Evolutionary conservation across 371 early-diverging fungal genomes (phyloP).

Genomic region (Sporodiniella umbellata): DNA sequence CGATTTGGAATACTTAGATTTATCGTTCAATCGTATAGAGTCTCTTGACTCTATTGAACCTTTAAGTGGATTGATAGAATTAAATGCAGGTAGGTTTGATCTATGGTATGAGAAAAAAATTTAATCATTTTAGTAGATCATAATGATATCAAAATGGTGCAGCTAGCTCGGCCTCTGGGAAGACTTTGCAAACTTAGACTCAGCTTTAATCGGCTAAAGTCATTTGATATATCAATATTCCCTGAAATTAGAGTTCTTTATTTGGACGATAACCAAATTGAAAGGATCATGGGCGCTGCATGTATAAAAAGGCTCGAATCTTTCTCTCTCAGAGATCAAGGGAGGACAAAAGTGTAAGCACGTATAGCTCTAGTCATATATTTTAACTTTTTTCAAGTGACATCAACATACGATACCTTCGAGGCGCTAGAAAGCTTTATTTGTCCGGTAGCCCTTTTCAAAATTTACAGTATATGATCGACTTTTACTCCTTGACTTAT

Average conservation of each 20-base stretch:
- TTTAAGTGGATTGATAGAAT: slow-evolving; percentile 29
- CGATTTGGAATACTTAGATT: slow-evolving; percentile 45
- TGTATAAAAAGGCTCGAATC: slow-evolving; percentile 37
- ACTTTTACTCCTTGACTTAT: slow-evolving; percentile 52
- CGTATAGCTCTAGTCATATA: too few relatives aligned
- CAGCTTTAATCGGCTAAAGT: slow-evolving; percentile 45
- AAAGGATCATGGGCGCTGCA: slow-evolving; percentile 38
- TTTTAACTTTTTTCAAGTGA: slow-evolving; percentile 22
- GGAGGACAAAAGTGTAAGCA: slow-evolving; percentile 41
- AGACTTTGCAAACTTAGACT: slow-evolving; percentile 41
- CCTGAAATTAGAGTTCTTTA: slow-evolving; percentile 50
- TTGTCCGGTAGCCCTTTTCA: slow-evolving; percentile 48
- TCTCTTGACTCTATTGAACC: slow-evolving; percentile 42
- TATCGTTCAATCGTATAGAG: slow-evolving; percentile 51
- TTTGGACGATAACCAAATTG: slow-evolving; percentile 52
- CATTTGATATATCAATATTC: slow-evolving; percentile 44
- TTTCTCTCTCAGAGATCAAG: slow-evolving; percentile 56
- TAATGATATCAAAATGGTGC: slow-evolving; percentile 47
- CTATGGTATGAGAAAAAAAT: too few relatives aligned
- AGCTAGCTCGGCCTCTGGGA: slow-evolving; percentile 32
- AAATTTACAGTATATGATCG: slow-evolving; percentile 30
- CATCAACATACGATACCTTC: slow-evolving; percentile 42
- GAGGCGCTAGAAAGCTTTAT: slow-evolving; percentile 49
- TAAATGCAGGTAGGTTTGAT: slow-evolving; percentile 22
- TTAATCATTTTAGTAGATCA: slow-evolving; percentile 42